Conservation (phyloP, 2,329 filamentous ascomycete species). For the Diaporthe nobilis region DNA sequence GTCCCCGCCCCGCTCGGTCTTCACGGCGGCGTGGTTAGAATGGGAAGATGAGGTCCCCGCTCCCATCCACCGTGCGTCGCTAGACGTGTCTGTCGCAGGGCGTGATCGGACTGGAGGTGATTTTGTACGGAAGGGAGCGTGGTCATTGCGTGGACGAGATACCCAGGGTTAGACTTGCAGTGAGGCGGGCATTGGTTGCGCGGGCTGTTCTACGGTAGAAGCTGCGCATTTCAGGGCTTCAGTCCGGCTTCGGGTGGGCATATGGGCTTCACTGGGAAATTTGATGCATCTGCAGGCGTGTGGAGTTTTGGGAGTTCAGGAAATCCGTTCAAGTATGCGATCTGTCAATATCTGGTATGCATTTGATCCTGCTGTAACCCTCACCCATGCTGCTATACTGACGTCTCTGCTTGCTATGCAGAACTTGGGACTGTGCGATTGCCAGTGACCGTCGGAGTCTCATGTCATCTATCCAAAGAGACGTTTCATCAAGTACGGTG, state of each 20-base stretch:
- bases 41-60: background rate
- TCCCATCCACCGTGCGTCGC: background rate
- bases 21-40: background rate
- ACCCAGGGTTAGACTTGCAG: constrained; percentile 35
- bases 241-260: constrained; percentile 19
- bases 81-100: background rate
- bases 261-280: constrained; percentile 15
- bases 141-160: constrained; percentile 37
- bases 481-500: constrained; percentile 73
- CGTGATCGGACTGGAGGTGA: background rate
- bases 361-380: background rate
- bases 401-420: background rate
- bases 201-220: constrained; percentile 10
- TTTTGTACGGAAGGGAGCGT: constrained; percentile 6
- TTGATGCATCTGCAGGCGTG: constrained; percentile 39
- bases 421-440: background rate
- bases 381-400: background rate
- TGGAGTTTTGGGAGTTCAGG: constrained; percentile 34
- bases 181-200: constrained; percentile 3
- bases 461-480: constrained; percentile 66
- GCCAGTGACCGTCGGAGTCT: background rate
- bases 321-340: background rate
- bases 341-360: constrained; percentile 24
- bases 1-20: constrained; percentile 10
- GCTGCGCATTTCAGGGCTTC: background rate